A percentile compares a stretch with the other conserved stretches of the same genome.
Evolutionary conservation across 2,329 filamentous ascomycete species (phyloP).

Genomic region (Hypoxylon sp.): DNA sequence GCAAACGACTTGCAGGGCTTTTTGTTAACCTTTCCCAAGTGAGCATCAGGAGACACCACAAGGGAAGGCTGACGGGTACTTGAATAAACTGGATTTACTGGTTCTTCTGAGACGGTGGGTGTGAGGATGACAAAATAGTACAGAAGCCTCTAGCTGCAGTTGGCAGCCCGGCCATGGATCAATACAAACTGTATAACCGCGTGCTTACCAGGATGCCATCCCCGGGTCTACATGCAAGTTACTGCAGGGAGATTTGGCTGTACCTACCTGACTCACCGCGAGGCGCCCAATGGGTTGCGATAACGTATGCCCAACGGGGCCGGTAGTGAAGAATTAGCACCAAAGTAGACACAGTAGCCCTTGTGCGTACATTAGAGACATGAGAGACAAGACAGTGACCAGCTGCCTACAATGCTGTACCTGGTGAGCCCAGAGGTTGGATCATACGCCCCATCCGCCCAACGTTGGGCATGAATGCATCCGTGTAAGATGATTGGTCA

Average conservation of each 20-base stretch:
- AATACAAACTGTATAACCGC: constrained; percentile 22
- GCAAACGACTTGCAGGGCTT: constrained; percentile 34
- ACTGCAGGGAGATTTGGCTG: constrained; percentile 35
- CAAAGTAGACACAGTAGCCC: constrained; percentile 34
- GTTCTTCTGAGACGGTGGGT: constrained; percentile 32
- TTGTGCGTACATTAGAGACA: constrained; percentile 22
- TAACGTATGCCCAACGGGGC: constrained; percentile 43
- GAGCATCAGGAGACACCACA: constrained; percentile 34
- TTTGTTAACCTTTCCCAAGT: constrained; percentile 27
- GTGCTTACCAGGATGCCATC: constrained; percentile 38
- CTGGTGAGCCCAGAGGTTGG: constrained; percentile 35
- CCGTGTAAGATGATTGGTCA: constrained; percentile 40
- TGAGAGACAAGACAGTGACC: constrained; percentile 18
- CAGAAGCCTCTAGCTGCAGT: constrained; percentile 22
- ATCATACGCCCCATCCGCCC: constrained; percentile 27
- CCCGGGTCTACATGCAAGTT: constrained; percentile 36
- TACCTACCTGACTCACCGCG: constrained; percentile 45
- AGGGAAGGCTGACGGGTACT: constrained; percentile 44
- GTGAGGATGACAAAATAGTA: constrained; percentile 25
- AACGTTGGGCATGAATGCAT: constrained; percentile 45
- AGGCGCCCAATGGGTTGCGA: constrained; percentile 44
- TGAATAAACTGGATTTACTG: constrained; percentile 30
- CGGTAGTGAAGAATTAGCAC: constrained; percentile 3
- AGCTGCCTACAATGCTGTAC: constrained; percentile 29
- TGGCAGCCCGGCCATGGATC: constrained; percentile 13